A percentile compares a stretch with the other conserved stretches of the same genome.
phyloP scores from a whole-genome alignment of 2,329 filamentous ascomycete genomes.

The Xylariales sp. region DNA sequence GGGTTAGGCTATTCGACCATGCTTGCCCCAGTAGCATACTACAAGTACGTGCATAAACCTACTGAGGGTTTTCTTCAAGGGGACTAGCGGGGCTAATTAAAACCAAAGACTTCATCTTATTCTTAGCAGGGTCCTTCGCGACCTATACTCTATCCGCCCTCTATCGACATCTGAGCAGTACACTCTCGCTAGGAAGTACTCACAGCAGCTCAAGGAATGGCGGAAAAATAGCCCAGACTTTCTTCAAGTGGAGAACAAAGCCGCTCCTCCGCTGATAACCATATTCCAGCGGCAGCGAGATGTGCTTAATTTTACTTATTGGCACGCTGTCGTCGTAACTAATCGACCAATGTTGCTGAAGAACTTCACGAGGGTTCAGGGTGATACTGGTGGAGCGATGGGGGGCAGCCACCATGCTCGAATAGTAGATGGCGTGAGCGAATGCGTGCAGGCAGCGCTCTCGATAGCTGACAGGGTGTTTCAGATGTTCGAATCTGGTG shows the following conservation, averaged over 20 bases:
- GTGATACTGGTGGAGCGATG: slow-evolving; percentile 7
- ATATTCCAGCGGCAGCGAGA: slow-evolving; percentile 37
- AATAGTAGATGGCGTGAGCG: slow-evolving; percentile 14
- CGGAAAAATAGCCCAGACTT: slow-evolving; percentile 28
- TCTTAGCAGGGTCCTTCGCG: slow-evolving; percentile 28
- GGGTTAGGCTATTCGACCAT: slow-evolving; percentile 21
- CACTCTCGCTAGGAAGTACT: slow-evolving; percentile 21
- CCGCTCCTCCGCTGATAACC: slow-evolving; percentile 26
- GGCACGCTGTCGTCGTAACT: slow-evolving; percentile 35
- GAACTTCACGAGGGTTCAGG: slow-evolving; percentile 24
- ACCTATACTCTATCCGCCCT: slow-evolving; percentile 30
- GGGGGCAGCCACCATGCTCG: slow-evolving; percentile 8
- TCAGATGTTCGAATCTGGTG: slow-evolving; percentile 16
- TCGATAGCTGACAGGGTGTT: slow-evolving; percentile 19
- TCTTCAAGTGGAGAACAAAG: slow-evolving; percentile 30
- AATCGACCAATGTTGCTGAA: slow-evolving; percentile 32
- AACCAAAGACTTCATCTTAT: slow-evolving; percentile 22
- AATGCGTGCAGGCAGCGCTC: slow-evolving; percentile 20
- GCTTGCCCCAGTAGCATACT: slow-evolving; percentile 29
- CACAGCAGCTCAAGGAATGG: slow-evolving; percentile 29
- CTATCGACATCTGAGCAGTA: slow-evolving; percentile 20
- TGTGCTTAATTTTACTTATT: slow-evolving; percentile 36
- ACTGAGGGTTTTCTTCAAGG: neutral
- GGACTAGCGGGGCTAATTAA: neutral
- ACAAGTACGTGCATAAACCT: slow-evolving; percentile 22